Conservation (phyloP, 1,139 yeast species). For the Blastobotrys elegans region DNA sequence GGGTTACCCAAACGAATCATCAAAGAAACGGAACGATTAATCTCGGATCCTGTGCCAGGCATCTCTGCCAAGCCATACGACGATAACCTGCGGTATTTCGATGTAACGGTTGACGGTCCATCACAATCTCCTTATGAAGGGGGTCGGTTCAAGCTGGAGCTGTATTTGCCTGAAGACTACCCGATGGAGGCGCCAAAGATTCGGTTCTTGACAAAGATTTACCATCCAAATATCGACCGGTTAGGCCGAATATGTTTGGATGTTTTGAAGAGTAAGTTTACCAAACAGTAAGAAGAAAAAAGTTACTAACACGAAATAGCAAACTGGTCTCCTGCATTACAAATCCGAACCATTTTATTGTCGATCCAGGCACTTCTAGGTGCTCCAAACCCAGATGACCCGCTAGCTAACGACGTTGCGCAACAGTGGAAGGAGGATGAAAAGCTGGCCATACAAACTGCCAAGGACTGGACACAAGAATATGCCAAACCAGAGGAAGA, state of each 20-base stretch:
- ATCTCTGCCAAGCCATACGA: constrained; percentile 90
- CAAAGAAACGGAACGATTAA: constrained; percentile 88
- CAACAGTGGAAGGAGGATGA: constrained; percentile 92
- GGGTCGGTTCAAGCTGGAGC: constrained; percentile 71
- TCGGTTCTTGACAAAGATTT: constrained; percentile 84
- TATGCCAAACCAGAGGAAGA: constrained; percentile 43
- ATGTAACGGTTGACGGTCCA: constrained; percentile 89
- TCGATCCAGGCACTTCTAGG: constrained; percentile 92
- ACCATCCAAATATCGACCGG: constrained; percentile 95
- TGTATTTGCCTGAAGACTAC: constrained; percentile 82
- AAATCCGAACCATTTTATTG: constrained; percentile 86
- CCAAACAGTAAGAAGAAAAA: too few species aligned
- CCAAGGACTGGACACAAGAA: constrained; percentile 78
- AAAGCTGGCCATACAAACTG: constrained; percentile 70
- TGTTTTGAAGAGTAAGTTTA: constrained; percentile 73
- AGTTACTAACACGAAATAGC: too few species aligned
- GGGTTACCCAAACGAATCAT: constrained; percentile 74
- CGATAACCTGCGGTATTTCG: constrained; percentile 86
- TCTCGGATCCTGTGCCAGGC: constrained; percentile 95
- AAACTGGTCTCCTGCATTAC: constrained; percentile 97
- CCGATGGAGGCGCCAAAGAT: constrained; percentile 95
- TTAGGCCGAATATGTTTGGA: constrained; percentile 93
- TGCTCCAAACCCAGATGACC: constrained; percentile 98
- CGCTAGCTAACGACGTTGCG: constrained; percentile 96
- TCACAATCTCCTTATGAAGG: constrained; percentile 75